These are phyloP conservation scores for Crithidia acanthocephali DNA, from an alignment of 208 protist species.

Conservation along the genomic window DNA sequence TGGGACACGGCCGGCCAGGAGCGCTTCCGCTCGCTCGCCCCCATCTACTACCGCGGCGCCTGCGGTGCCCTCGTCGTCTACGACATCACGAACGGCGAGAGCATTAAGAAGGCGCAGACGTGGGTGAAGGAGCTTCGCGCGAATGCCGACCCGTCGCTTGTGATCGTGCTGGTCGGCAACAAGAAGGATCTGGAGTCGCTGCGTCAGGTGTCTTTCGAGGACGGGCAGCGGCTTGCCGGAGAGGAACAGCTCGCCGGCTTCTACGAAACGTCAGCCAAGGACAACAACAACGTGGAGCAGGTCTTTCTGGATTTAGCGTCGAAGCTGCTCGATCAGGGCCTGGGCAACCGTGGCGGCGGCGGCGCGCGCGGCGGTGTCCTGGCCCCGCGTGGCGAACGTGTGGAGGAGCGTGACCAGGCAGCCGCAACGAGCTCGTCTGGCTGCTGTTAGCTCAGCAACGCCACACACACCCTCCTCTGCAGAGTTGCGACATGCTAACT, in stretches of 20 bases:
- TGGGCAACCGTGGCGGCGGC: constrained; percentile 38
- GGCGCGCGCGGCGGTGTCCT: constrained; percentile 24
- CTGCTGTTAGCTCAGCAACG: constrained; percentile 26
- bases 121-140: constrained; percentile 97
- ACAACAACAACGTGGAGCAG: constrained; percentile 84
- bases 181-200: constrained; percentile 95
- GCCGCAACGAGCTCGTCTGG: constrained; percentile 32
- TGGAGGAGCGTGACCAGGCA: constrained; percentile 28
- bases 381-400: constrained; percentile 35
- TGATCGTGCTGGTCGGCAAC: constrained; percentile 96
- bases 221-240: constrained; percentile 65
- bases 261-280: constrained; percentile 90
- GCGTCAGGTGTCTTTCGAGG: constrained; percentile 79
- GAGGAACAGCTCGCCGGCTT: constrained; percentile 81
- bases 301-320: constrained; percentile 91
- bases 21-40: constrained; percentile 90
- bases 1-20: constrained; percentile 95
- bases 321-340: constrained; percentile 92
- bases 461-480: too few species aligned
- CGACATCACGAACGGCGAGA: constrained; percentile 97
- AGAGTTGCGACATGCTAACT: too few species aligned
- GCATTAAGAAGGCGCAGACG: constrained; percentile 93
- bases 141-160: constrained; percentile 90
- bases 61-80: constrained; percentile 96
- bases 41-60: constrained; percentile 95